A percentile compares a stretch with the other conserved stretches of the same genome.
Evolutionary conservation across 1,139 yeast species (phyloP).

Genomic region (Meyerozyma sp.): DNA sequence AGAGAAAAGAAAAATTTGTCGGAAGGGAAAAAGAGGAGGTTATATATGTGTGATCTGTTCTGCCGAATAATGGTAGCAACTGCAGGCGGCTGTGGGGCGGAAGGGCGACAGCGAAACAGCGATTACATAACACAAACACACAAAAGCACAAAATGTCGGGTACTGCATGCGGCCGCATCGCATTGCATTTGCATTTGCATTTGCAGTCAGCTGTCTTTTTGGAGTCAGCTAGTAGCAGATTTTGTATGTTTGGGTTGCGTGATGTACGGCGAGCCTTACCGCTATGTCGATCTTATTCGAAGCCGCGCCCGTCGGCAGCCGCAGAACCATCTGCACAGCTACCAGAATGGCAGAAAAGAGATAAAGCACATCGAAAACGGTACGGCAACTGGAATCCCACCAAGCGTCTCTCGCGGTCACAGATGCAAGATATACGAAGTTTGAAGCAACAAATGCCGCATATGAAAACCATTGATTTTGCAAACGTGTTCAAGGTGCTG

Average conservation of each 20-base stretch:
- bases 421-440: conserved; percentile 60
- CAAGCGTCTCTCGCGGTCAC: conserved; percentile 60
- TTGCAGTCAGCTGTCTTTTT: too few relatives aligned
- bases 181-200: too few relatives aligned
- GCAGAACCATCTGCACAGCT: conserved; percentile 4
- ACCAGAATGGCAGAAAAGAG: conserved; percentile 63
- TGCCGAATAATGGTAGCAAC: too few relatives aligned
- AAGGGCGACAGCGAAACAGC: too few relatives aligned
- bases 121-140: too few relatives aligned
- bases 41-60: too few relatives aligned
- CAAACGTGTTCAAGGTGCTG: conserved; percentile 62
- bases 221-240: too few relatives aligned
- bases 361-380: conserved; percentile 54
- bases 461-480: conserved; percentile 54
- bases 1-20: background rate
- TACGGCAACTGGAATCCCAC: conserved; percentile 68
- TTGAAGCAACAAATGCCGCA: conserved; percentile 56
- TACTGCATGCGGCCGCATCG: too few relatives aligned
- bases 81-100: too few relatives aligned
- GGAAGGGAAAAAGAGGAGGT: background rate
- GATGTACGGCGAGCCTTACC: background rate
- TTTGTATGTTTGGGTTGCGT: background rate
- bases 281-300: background rate
- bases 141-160: too few relatives aligned
- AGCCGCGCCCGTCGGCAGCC: background rate